A percentile compares a stretch with the other conserved stretches of the same genome.
These are phyloP conservation scores for Phalaenopsis equestris DNA, from an alignment of 106 monocot genomes.

Conservation along the genomic window DNA sequence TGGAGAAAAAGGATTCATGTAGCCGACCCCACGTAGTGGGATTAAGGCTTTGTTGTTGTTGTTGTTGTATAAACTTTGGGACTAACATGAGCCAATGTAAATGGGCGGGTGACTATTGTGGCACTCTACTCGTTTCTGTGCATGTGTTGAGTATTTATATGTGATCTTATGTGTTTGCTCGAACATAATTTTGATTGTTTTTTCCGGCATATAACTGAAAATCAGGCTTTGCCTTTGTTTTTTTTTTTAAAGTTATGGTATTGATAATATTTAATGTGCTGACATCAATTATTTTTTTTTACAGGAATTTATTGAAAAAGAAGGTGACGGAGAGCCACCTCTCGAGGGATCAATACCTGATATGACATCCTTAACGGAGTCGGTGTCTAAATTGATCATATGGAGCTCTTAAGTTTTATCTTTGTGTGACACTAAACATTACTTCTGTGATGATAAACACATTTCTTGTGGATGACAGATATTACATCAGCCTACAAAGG, in stretches of 20 bases:
- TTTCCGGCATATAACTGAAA: not conserved
- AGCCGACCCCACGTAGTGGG: too few relatives aligned
- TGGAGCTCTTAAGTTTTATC: not conserved
- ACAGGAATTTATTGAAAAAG: conserved; percentile 90
- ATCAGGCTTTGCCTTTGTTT: not conserved
- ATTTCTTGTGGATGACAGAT: conserved; percentile 30
- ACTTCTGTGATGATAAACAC: not conserved
- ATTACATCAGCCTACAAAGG: conserved; percentile 77
- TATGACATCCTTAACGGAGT: conserved; percentile 99
- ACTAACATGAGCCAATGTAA: too few relatives aligned
- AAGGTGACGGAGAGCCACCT: conserved; percentile 88
- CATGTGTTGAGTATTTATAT: not conserved
- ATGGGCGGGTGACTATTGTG: too few relatives aligned
- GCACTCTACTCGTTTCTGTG: not conserved
- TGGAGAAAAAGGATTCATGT: too few relatives aligned
- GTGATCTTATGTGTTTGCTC: not conserved
- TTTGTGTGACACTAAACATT: conserved; percentile 7
- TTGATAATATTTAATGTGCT: not conserved
- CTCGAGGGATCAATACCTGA: conserved; percentile 99
- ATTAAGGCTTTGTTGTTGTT: too few relatives aligned
- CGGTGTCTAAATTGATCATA: conserved; percentile 22
- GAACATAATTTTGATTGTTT: not conserved
- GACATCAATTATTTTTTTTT: conserved; percentile 6
- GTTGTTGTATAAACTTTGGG: too few relatives aligned
- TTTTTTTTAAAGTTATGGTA: not conserved